Conservation (phyloP, 768 basidiomycete genomes). For the Lanmaoa pseudosensibilis region DNA sequence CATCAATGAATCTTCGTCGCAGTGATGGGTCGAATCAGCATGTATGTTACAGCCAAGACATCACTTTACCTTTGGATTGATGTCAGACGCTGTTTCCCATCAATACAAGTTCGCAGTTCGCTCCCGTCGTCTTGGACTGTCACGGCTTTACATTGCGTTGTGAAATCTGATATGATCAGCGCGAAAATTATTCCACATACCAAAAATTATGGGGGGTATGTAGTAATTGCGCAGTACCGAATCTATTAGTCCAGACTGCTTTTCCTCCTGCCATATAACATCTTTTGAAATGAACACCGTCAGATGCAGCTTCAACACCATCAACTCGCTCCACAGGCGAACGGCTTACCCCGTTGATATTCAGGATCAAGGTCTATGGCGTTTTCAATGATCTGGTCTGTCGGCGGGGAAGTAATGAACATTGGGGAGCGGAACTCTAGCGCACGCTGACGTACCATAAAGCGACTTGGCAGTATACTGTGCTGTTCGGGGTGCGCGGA, state of each 20-base stretch:
- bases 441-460: slow-evolving; percentile 37
- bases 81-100: slow-evolving; percentile 73
- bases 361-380: slow-evolving; percentile 60
- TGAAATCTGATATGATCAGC: neutral
- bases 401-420: neutral
- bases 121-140: slow-evolving; percentile 39
- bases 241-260: slow-evolving; percentile 63
- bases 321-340: neutral
- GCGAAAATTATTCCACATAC: slow-evolving; percentile 34
- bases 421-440: neutral
- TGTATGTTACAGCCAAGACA: neutral
- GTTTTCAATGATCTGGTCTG: slow-evolving; percentile 50
- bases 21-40: neutral
- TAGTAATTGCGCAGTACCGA: slow-evolving; percentile 64
- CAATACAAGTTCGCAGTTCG: slow-evolving; percentile 56
- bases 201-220: slow-evolving; percentile 66
- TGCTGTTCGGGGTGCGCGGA: slow-evolving; percentile 40
- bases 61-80: slow-evolving; percentile 54
- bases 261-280: slow-evolving; percentile 63
- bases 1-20: slow-evolving; percentile 50
- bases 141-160: slow-evolving; percentile 35
- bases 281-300: slow-evolving; percentile 35
- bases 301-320: neutral
- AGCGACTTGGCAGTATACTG: slow-evolving; percentile 45
- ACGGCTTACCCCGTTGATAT: slow-evolving; percentile 57